These are phyloP conservation scores for Panaeolus papilionaceus DNA, from an alignment of 768 basidiomycete species.

Conservation along the genomic window DNA sequence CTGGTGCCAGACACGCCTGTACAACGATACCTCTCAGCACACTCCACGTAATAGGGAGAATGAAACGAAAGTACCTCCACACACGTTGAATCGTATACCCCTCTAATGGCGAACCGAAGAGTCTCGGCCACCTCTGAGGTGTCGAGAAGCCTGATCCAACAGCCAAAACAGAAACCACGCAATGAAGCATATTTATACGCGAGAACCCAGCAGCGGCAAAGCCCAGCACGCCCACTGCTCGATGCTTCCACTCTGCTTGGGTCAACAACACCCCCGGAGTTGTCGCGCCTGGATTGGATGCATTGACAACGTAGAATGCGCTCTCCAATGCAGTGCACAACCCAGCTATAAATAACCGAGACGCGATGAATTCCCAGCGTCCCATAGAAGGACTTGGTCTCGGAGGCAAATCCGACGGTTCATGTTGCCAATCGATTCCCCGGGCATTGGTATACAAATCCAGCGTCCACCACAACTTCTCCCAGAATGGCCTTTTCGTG, in stretches of 20 bases:
- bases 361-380: constrained; percentile 31
- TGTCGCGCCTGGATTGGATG: constrained; percentile 26
- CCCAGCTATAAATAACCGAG: constrained; percentile 22
- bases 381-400: constrained; percentile 27
- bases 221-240: constrained; percentile 20
- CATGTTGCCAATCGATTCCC: constrained; percentile 43
- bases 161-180: constrained; percentile 22
- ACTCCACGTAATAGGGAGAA: too few relatives aligned
- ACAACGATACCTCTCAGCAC: not conserved
- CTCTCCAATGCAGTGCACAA: constrained; percentile 20
- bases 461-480: constrained; percentile 37
- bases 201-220: constrained; percentile 29
- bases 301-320: constrained; percentile 17
- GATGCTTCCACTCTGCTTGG: constrained; percentile 25
- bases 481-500: constrained; percentile 23
- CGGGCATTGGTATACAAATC: constrained; percentile 38
- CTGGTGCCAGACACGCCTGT: constrained; percentile 30
- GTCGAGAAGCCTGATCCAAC: constrained; percentile 28
- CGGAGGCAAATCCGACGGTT: constrained; percentile 28
- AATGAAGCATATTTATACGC: constrained; percentile 26
- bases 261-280: constrained; percentile 17
- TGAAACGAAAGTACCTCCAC: constrained; percentile 28
- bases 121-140: constrained; percentile 32
- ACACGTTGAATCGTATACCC: constrained; percentile 30
- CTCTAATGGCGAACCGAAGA: constrained; percentile 29